phyloP scores from a whole-genome alignment of 2,329 filamentous ascomycete genomes.

The Diaporthe helianthi region DNA sequence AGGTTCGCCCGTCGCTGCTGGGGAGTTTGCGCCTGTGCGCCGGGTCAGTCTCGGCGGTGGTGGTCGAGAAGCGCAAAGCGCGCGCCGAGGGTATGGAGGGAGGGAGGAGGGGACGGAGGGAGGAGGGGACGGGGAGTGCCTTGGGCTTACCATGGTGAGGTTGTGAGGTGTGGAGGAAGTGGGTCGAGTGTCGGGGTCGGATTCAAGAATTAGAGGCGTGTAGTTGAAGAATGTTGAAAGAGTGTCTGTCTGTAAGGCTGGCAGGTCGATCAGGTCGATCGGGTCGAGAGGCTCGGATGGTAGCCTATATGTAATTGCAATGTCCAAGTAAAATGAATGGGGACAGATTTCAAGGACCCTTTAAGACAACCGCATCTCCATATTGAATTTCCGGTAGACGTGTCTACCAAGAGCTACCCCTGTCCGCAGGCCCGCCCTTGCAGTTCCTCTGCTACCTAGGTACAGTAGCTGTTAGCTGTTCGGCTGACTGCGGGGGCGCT shows the following conservation, averaged over 20 bases:
- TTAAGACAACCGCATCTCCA: slow-evolving; percentile 29
- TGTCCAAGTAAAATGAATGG: slow-evolving; percentile 18
- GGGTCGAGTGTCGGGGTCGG: not conserved
- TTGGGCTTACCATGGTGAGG: slow-evolving; percentile 29
- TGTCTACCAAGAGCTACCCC: slow-evolving; percentile 29
- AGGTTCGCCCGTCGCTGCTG: slow-evolving; percentile 83
- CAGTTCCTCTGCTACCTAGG: not conserved
- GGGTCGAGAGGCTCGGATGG: not conserved
- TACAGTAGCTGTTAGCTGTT: slow-evolving; percentile 2
- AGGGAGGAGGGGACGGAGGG: too few relatives aligned
- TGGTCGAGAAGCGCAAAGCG: not conserved
- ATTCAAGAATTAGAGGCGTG: not conserved
- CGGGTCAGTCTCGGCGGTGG: not conserved
- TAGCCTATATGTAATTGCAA: slow-evolving; percentile 8
- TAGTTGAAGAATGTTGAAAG: not conserved
- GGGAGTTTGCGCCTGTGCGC: slow-evolving; percentile 76
- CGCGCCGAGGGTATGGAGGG: too few relatives aligned
- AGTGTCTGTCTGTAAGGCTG: slow-evolving; percentile 1
- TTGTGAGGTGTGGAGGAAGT: not conserved
- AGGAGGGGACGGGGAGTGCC: not conserved
- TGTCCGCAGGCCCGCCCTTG: slow-evolving; percentile 9
- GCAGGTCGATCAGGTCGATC: slow-evolving; percentile 5
- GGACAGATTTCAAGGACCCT: slow-evolving; percentile 40
- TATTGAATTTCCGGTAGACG: slow-evolving; percentile 32
- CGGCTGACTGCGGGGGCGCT: slow-evolving; percentile 26